Percentiles rank a stretch among this genome's conserved stretches.
Conservation (phyloP, 2,329 filamentous ascomycete genomes). For the Xylariales sp. region DNA sequence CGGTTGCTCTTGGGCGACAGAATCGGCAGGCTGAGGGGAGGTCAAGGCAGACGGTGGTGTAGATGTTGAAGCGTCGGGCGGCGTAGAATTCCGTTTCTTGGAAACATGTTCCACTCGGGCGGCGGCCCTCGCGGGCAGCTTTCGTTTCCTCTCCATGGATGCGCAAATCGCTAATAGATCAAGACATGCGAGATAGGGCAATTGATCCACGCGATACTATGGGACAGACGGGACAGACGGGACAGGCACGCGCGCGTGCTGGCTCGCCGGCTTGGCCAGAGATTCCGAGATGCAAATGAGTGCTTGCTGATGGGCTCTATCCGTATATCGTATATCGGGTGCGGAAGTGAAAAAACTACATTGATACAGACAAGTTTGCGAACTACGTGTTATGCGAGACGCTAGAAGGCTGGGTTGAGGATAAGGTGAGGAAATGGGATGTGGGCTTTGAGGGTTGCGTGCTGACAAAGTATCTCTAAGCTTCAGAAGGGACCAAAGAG, state of each 20-base stretch:
- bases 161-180: slow-evolving; percentile 11
- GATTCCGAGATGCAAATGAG: background rate
- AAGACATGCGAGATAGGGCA: slow-evolving; percentile 30
- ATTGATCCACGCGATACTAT: background rate
- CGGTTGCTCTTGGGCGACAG: slow-evolving; percentile 49
- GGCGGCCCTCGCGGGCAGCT: slow-evolving; percentile 71
- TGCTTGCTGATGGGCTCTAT: background rate
- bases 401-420: background rate
- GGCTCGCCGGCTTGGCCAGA: background rate
- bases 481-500: background rate
- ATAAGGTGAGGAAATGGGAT: background rate
- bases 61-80: slow-evolving; percentile 64
- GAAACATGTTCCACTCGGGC: slow-evolving; percentile 69
- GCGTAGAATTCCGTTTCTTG: slow-evolving; percentile 69
- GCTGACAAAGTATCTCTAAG: background rate
- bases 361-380: background rate
- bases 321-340: background rate
- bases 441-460: background rate
- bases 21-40: slow-evolving; percentile 53
- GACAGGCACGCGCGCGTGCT: slow-evolving; percentile 2
- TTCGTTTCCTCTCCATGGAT: slow-evolving; percentile 74
- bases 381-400: background rate
- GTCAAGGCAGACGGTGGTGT: slow-evolving; percentile 46
- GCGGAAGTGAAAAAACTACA: background rate
- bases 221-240: background rate